These are phyloP conservation scores for Paramecium sexaurelia DNA, from an alignment of 73 alveolate species.

Conservation along the genomic window DNA sequence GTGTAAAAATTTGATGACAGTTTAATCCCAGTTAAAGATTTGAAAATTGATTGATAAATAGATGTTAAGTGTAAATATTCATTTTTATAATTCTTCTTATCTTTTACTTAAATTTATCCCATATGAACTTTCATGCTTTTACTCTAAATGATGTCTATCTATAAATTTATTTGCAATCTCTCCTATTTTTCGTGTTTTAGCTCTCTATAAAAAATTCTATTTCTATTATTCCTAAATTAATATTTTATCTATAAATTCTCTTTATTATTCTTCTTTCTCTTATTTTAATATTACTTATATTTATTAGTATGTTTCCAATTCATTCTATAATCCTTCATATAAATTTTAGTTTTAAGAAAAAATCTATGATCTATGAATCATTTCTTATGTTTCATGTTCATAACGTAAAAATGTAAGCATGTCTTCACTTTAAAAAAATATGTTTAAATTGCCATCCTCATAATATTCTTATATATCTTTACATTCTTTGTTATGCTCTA, in stretches of 20 bases:
- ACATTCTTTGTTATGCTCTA: neutral
- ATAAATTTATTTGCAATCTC: slow-evolving; percentile 11
- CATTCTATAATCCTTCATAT: neutral
- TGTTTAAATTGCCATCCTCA: neutral
- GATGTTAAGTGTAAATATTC: neutral
- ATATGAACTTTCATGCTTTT: neutral
- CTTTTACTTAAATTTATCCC: neutral
- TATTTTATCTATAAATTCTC: neutral
- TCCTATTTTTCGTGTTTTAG: neutral
- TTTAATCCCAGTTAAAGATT: slow-evolving; percentile 20
- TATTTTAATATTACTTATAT: neutral
- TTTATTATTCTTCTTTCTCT: neutral
- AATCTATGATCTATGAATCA: neutral
- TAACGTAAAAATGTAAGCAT: neutral
- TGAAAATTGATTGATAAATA: slow-evolving; percentile 24
- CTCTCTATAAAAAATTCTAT: neutral
- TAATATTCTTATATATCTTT: neutral
- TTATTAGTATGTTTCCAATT: neutral
- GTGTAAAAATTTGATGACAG: slow-evolving; percentile 6
- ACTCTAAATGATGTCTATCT: neutral
- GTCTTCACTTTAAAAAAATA: neutral
- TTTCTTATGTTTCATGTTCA: neutral
- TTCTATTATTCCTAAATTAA: neutral
- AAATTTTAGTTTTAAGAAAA: neutral
- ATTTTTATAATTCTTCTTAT: neutral